A percentile compares a stretch with the other conserved stretches of the same genome.
These are phyloP conservation scores for Rhynchosporium agropyri DNA, from an alignment of 2,329 filamentous ascomycete genomes.

Conservation along the genomic window DNA sequence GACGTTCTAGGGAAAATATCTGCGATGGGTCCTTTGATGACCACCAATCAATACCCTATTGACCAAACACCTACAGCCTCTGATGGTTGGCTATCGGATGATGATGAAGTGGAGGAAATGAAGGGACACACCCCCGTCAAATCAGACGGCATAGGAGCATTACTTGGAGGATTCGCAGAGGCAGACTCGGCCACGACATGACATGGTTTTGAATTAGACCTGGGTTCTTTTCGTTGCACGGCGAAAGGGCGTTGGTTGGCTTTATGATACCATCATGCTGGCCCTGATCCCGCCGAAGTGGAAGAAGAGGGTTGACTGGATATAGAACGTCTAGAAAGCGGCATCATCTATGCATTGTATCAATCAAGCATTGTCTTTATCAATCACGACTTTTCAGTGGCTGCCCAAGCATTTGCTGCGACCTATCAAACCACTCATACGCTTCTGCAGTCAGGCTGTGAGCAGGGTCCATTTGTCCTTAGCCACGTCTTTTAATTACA, in stretches of 20 bases:
- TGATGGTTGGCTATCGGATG: conserved; percentile 50
- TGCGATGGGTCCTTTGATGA: conserved; percentile 49
- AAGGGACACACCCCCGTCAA: conserved; percentile 39
- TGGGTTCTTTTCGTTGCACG: conserved; percentile 36
- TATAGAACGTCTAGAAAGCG: conserved; percentile 41
- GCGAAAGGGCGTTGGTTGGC: conserved; percentile 38
- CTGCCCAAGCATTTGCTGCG: conserved; percentile 34
- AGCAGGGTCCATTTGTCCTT: conserved; percentile 40
- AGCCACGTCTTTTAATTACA: conserved; percentile 42
- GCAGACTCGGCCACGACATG: conserved; percentile 40
- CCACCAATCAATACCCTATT: conserved; percentile 37
- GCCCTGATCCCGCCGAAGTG: conserved; percentile 33
- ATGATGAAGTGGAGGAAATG: conserved; percentile 40
- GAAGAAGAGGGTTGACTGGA: conserved; percentile 33
- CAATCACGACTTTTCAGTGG: conserved; percentile 42
- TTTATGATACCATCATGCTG: conserved; percentile 38
- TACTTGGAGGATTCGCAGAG: conserved; percentile 43
- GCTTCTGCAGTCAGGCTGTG: conserved; percentile 41
- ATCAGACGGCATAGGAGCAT: conserved; percentile 41
- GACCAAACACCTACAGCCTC: conserved; percentile 35
- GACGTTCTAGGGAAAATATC: conserved; percentile 63
- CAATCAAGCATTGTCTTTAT: conserved; percentile 42
- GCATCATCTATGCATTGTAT: conserved; percentile 43
- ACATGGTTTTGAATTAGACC: conserved; percentile 32
- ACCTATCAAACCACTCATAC: conserved; percentile 41